A percentile compares a stretch with the other conserved stretches of the same genome.
phyloP scores from a whole-genome alignment of 2,329 filamentous ascomycete genomes.

The Thielaviopsis musarum region DNA sequence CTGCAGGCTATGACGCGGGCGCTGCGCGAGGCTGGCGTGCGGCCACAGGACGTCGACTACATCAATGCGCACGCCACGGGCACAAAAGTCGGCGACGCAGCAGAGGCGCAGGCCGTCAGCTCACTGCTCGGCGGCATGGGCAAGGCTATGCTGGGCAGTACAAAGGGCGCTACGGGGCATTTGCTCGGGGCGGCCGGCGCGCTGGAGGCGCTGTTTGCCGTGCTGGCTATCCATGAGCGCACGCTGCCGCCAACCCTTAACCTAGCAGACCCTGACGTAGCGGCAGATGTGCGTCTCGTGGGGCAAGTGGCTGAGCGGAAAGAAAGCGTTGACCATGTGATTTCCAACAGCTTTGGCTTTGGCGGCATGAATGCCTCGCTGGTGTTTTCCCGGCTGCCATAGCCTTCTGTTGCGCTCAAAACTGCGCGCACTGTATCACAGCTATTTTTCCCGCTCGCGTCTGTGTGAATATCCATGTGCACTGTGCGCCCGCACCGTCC shows the following conservation, averaged over 20 bases:
- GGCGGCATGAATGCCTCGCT: conserved; percentile 89
- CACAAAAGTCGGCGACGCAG: conserved; percentile 68
- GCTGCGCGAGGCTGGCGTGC: conserved; percentile 51
- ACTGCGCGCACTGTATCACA: not conserved
- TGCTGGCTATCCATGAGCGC: conserved; percentile 65
- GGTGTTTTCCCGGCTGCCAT: conserved; percentile 43
- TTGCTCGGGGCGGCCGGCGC: conserved; percentile 82
- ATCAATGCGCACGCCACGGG: conserved; percentile 93
- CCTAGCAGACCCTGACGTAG: conserved; percentile 46
- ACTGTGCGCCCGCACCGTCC: conserved; percentile 4
- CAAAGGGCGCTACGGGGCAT: conserved; percentile 86
- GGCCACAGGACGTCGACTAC: conserved; percentile 63
- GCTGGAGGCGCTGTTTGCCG: conserved; percentile 72
- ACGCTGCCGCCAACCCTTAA: conserved; percentile 77
- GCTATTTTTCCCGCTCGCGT: not conserved
- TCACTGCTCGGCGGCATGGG: conserved; percentile 37
- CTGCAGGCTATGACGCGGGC: conserved; percentile 73
- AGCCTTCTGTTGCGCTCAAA: not conserved
- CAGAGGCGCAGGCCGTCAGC: conserved; percentile 73
- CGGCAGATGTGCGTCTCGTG: conserved; percentile 74
- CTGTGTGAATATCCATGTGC: not conserved
- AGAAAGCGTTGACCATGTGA: conserved; percentile 46
- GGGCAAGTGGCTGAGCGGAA: conserved; percentile 53
- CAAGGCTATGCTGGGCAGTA: conserved; percentile 52
- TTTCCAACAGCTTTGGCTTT: conserved; percentile 96